Conservation (phyloP, 116 monocot genomes). For the Trichopus zeylanicus region DNA sequence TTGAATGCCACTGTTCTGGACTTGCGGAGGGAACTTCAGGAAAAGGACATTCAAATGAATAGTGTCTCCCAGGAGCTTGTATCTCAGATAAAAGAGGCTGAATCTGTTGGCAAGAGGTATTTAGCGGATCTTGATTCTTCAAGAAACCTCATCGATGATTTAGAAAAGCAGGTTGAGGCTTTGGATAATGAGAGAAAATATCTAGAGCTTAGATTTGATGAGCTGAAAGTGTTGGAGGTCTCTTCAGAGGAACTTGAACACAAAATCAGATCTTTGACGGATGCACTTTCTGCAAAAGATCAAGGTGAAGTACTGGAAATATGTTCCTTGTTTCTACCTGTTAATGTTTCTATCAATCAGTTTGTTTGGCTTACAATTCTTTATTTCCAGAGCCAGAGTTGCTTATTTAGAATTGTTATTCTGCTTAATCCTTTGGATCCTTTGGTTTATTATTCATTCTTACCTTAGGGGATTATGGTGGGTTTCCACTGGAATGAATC, state of each 20-base stretch:
- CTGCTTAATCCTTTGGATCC: neutral
- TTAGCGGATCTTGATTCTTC: slow-evolving; percentile 57
- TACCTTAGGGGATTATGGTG: neutral
- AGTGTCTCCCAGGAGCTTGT: slow-evolving; percentile 55
- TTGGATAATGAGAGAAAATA: slow-evolving; percentile 35
- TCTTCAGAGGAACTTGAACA: slow-evolving; percentile 34
- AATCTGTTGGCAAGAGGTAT: slow-evolving; percentile 41
- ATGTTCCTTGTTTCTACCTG: neutral
- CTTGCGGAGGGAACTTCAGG: slow-evolving; percentile 69
- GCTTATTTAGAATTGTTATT: neutral
- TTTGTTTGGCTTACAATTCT: neutral
- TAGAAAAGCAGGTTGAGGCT: slow-evolving; percentile 47
- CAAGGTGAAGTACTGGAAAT: slow-evolving; percentile 48
- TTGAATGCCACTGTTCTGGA: slow-evolving; percentile 39
- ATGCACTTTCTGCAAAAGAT: slow-evolving; percentile 61
- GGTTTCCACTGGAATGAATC: neutral
- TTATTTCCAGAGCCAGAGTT: neutral
- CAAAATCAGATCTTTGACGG: slow-evolving; percentile 49
- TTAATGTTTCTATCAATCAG: neutral
- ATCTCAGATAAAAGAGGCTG: slow-evolving; percentile 76
- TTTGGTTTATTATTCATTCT: too few relatives aligned
- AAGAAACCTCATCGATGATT: slow-evolving; percentile 21
- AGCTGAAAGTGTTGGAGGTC: slow-evolving; percentile 43
- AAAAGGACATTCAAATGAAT: slow-evolving; percentile 66
- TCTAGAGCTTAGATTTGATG: slow-evolving; percentile 31